A percentile compares a stretch with the other conserved stretches of the same genome.
These are phyloP conservation scores for Picochlorum sp. DNA, from an alignment of 139 green algal genomes.

Conservation along the genomic window DNA sequence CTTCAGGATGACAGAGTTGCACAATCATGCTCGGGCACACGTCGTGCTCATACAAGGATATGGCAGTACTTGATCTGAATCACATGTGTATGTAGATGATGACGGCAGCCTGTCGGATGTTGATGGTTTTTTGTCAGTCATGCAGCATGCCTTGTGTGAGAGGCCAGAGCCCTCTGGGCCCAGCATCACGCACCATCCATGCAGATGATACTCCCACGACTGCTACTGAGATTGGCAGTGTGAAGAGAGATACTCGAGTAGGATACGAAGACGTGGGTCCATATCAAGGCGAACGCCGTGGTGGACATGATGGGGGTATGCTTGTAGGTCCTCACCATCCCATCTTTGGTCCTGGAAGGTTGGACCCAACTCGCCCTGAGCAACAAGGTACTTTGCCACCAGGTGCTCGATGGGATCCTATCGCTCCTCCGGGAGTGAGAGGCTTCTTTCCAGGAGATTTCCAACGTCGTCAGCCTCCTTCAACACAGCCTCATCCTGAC, in stretches of 20 bases:
- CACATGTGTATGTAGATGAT: too few species aligned
- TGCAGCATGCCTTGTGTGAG: too few species aligned
- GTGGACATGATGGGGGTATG: conserved; percentile 32
- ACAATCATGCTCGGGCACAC: too few species aligned
- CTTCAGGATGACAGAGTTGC: too few species aligned
- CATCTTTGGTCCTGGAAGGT: conserved; percentile 26
- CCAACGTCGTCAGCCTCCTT: not conserved
- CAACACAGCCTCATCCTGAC: conserved; percentile 25
- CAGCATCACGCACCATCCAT: too few species aligned
- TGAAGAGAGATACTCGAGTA: conserved; percentile 6
- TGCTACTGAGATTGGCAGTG: too few species aligned
- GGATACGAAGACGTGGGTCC: conserved; percentile 24
- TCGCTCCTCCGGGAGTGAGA: conserved; percentile 34
- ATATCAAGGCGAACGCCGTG: conserved; percentile 1
- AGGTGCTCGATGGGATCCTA: conserved; percentile 39
- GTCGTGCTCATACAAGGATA: too few species aligned
- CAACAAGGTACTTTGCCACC: conserved; percentile 10
- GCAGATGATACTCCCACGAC: too few species aligned
- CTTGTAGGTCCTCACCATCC: conserved; percentile 36
- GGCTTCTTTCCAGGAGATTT: conserved; percentile 31
- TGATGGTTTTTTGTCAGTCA: too few species aligned
- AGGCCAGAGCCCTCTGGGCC: too few species aligned
- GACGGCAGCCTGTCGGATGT: too few species aligned
- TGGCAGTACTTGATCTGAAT: too few species aligned
- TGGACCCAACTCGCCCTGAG: not conserved